phyloP scores from a whole-genome alignment of 208 protist genomes.

The Trypanosoma avium region DNA sequence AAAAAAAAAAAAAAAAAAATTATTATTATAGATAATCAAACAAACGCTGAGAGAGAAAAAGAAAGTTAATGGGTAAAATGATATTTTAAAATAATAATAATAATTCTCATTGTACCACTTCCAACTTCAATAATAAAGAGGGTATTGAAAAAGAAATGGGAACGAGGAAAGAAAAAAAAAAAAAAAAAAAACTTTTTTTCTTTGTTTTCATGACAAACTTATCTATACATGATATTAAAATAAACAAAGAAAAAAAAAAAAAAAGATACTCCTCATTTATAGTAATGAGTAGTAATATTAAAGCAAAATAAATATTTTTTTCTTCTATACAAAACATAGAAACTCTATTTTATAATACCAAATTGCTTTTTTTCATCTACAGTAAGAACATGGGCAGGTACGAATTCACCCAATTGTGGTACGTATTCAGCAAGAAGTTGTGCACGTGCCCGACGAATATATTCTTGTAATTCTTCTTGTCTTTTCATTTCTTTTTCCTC shows the following conservation, averaged over 20 bases:
- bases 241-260: too few relatives aligned
- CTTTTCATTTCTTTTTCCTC: conserved; percentile 48
- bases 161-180: too few relatives aligned
- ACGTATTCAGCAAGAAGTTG: conserved; percentile 77
- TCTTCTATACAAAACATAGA: background rate
- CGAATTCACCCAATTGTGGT: conserved; percentile 64
- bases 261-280: background rate
- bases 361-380: conserved; percentile 56
- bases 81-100: background rate
- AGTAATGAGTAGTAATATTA: background rate
- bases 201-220: too few relatives aligned
- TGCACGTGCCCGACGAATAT: conserved; percentile 78
- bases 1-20: conserved; percentile 12
- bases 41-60: background rate
- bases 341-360: conserved; percentile 24
- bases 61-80: conserved; percentile 5
- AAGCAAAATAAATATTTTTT: background rate
- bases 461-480: conserved; percentile 76
- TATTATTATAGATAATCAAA: background rate
- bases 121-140: conserved; percentile 2
- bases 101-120: too few relatives aligned
- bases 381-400: conserved; percentile 56
- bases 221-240: too few relatives aligned
- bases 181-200: too few relatives aligned
- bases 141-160: too few relatives aligned